Conservation (phyloP, 345 rosid species). For the Sonneratia alba region DNA sequence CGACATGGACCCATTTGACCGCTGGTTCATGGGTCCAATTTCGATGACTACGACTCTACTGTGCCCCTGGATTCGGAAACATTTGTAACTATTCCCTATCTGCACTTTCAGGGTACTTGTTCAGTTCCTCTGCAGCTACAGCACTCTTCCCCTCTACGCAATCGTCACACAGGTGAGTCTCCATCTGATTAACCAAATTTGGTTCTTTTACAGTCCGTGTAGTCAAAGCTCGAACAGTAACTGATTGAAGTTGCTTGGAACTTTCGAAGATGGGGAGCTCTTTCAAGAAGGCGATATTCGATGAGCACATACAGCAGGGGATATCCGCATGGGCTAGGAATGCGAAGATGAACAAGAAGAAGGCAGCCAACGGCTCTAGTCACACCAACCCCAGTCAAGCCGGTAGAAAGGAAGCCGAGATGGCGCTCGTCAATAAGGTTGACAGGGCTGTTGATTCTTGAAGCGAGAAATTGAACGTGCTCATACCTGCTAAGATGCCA, state of each 20-base stretch:
- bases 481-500: background rate
- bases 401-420: background rate
- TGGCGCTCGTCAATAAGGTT: background rate
- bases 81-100: background rate
- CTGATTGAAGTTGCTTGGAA: background rate
- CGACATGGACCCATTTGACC: too few relatives aligned
- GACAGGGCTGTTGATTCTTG: background rate
- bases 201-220: background rate
- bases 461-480: background rate
- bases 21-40: background rate
- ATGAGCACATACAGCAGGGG: conserved; percentile 52
- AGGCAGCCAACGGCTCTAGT: conserved; percentile 23
- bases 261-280: conserved; percentile 74
- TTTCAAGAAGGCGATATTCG: conserved; percentile 61
- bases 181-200: background rate
- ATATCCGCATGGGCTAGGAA: conserved; percentile 62
- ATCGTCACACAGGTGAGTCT: conserved; percentile 64
- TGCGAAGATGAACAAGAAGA: conserved; percentile 46
- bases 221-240: background rate
- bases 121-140: conserved; percentile 76
- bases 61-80: background rate
- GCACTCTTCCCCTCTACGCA: conserved; percentile 85
- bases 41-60: background rate
- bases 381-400: background rate
- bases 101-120: conserved; percentile 33